A percentile compares a stretch with the other conserved stretches of the same genome.
phyloP scores from a whole-genome alignment of 306 rosid species.

The Quercus suber region DNA sequence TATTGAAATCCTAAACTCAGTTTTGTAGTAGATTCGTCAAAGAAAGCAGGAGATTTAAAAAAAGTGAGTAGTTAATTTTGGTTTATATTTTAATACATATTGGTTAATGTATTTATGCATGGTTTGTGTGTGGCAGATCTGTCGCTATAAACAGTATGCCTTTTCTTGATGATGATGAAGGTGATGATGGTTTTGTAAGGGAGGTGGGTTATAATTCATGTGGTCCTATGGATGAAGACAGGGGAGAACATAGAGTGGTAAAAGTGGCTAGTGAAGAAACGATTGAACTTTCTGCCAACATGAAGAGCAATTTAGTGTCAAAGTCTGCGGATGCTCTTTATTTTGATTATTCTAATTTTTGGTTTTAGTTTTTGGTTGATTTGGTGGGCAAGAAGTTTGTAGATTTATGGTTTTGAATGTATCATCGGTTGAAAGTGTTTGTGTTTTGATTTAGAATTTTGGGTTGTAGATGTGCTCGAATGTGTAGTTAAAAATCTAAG shows the following conservation, averaged over 20 bases:
- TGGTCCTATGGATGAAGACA: slow-evolving; percentile 5
- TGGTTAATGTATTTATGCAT: neutral
- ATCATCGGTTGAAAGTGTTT: too few relatives aligned
- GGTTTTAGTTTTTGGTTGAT: too few relatives aligned
- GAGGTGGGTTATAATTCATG: slow-evolving; percentile 21
- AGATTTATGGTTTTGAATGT: too few relatives aligned
- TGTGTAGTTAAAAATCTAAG: too few relatives aligned
- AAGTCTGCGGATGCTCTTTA: too few relatives aligned
- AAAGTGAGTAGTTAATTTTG: slow-evolving; percentile 51
- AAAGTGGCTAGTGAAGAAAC: slow-evolving; percentile 28
- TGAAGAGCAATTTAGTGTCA: slow-evolving; percentile 8
- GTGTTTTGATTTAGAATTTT: too few relatives aligned
- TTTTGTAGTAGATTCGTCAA: slow-evolving; percentile 77
- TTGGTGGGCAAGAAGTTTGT: too few relatives aligned
- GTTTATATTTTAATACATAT: neutral
- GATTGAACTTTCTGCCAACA: slow-evolving; percentile 15
- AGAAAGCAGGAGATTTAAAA: slow-evolving; percentile 62
- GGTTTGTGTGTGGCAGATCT: slow-evolving; percentile 38
- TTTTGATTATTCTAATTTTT: too few relatives aligned
- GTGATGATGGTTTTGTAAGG: neutral
- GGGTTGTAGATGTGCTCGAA: too few relatives aligned
- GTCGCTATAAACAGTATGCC: neutral
- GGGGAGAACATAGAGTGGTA: slow-evolving; percentile 9
- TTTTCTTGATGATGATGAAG: slow-evolving; percentile 22
- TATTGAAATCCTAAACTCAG: slow-evolving; percentile 51